Conservation (phyloP, 1,284 basidiomycete species). For the Ganoderma multipileum region DNA sequence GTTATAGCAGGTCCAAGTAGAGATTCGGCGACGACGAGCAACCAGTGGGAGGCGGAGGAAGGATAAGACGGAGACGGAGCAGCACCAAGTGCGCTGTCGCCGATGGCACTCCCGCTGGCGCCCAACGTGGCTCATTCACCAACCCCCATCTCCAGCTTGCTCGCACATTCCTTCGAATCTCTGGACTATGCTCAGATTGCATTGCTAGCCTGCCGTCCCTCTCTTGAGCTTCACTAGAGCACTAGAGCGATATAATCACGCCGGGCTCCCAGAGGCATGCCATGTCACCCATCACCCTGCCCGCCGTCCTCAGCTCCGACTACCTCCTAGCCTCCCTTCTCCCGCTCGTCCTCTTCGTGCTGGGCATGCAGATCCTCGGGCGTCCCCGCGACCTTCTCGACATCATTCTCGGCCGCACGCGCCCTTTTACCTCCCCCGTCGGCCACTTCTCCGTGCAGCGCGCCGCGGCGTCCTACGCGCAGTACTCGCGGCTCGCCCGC, state of each 20-base stretch:
- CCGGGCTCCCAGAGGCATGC: neutral
- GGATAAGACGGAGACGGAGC: neutral
- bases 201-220: neutral
- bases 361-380: constrained; percentile 29
- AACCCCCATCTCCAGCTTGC: neutral
- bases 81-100: neutral
- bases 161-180: neutral
- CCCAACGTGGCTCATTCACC: neutral
- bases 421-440: neutral
- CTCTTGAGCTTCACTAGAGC: neutral
- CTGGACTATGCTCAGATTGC: neutral
- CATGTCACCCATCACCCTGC: constrained; percentile 16
- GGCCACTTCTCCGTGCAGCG: constrained; percentile 37
- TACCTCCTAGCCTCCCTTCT: constrained; percentile 31
- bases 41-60: neutral
- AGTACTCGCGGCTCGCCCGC: constrained; percentile 34
- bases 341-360: constrained; percentile 30
- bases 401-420: constrained; percentile 28
- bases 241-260: neutral
- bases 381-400: constrained; percentile 28
- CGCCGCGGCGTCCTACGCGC: constrained; percentile 37
- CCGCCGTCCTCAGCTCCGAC: constrained; percentile 30
- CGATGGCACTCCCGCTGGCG: neutral
- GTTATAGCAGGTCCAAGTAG: neutral
- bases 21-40: neutral